Conservation (phyloP, 441 rosid genomes). For the Aleurites moluccanus region DNA sequence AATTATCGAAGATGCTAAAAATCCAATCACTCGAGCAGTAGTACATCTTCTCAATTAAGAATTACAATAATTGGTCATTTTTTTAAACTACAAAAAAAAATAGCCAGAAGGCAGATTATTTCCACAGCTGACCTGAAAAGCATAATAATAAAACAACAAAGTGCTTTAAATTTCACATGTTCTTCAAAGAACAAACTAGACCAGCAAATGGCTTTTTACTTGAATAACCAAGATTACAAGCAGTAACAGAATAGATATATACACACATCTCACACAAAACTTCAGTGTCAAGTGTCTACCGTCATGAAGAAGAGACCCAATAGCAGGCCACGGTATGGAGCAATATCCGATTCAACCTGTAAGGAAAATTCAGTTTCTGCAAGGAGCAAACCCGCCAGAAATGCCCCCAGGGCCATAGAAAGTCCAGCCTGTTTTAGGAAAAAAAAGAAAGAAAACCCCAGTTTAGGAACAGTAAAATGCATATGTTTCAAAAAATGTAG, state of each 20-base stretch:
- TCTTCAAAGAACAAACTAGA: not conserved
- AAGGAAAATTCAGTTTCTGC: conserved; percentile 99
- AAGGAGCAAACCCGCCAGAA: conserved; percentile 96
- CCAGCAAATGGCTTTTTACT: not conserved
- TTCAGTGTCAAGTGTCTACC: conserved; percentile 40
- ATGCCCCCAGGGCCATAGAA: conserved; percentile 99
- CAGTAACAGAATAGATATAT: not conserved
- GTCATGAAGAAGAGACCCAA: conserved; percentile 99
- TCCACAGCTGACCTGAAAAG: conserved; percentile 13
- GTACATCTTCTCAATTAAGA: not conserved
- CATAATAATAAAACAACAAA: conserved; percentile 1
- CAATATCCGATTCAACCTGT: conserved; percentile 99
- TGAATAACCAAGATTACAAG: conserved; percentile 1
- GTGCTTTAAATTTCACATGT: not conserved
- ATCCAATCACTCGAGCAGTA: conserved; percentile 1
- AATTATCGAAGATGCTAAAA: conserved; percentile 27
- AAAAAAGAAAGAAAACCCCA: conserved; percentile 16
- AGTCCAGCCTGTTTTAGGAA: conserved; percentile 85
- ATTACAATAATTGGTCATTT: not conserved
- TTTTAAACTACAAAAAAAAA: not conserved
- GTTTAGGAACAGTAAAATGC: conserved; percentile 19
- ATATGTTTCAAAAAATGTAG: conserved; percentile 19
- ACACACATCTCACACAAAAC: not conserved
- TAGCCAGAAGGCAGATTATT: not conserved
- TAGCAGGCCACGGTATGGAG: conserved; percentile 97